Percentiles rank a stretch among this genome's conserved stretches.
phyloP scores from a whole-genome alignment of 768 basidiomycete genomes.

The Macrolepiota dolichaula region DNA sequence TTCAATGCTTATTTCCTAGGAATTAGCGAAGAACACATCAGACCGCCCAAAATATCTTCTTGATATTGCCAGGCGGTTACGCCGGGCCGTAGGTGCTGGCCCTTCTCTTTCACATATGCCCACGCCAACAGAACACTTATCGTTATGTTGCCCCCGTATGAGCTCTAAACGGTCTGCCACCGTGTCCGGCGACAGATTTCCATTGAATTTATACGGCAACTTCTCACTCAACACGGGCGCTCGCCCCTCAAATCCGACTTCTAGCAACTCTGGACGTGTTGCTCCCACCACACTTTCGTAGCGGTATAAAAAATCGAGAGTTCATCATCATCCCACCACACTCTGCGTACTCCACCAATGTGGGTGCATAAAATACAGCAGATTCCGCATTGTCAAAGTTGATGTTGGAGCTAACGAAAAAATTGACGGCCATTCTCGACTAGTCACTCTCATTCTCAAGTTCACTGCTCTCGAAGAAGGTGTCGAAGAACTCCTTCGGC shows the following conservation, averaged over 20 bases:
- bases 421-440: no score
- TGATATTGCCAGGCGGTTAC: background rate
- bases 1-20: no score
- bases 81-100: no score
- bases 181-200: background rate
- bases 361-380: background rate
- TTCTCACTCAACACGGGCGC: background rate
- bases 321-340: background rate
- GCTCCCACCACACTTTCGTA: background rate
- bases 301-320: no score
- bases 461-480: no score
- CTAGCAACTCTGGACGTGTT: background rate
- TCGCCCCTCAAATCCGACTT: background rate
- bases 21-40: no score
- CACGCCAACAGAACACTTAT: background rate
- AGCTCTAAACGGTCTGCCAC: slow-evolving; percentile 2
- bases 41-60: background rate
- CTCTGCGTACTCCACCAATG: background rate
- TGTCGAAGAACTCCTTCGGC: background rate
- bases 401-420: background rate
- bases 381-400: background rate
- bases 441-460: no score
- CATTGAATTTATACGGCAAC: no score
- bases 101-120: background rate
- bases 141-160: background rate